phyloP scores from a whole-genome alignment of 345 rosid species.

The Populus deltoides region DNA sequence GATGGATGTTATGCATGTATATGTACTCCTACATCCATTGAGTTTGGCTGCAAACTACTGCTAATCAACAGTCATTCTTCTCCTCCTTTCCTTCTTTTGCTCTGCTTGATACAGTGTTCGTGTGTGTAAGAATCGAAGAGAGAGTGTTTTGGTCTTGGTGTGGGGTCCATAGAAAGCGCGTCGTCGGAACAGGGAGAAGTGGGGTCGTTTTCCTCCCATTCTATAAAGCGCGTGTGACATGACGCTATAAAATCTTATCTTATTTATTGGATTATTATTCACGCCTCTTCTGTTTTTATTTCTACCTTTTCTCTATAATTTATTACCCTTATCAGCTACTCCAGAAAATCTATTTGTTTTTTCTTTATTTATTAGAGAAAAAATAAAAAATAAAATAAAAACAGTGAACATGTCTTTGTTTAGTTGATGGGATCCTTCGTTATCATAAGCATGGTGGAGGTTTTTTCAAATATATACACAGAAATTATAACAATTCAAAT shows the following conservation, averaged over 20 bases:
- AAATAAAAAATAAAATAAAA: no score
- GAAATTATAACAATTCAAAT: no score
- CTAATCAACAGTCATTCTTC: not conserved
- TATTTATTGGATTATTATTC: not conserved
- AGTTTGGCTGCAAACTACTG: conserved; percentile 28
- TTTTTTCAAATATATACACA: no score
- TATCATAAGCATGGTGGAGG: no score
- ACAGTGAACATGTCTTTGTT: no score
- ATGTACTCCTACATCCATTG: conserved; percentile 1
- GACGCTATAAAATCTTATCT: not conserved
- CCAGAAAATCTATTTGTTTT: no score
- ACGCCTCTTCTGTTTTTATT: no score
- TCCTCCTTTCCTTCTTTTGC: not conserved
- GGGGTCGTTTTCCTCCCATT: not conserved
- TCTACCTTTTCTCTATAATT: no score
- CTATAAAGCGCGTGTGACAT: not conserved
- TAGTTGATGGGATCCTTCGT: no score
- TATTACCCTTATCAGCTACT: no score
- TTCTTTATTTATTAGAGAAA: no score
- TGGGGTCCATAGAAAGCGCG: conserved; percentile 32
- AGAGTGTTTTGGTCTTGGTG: not conserved
- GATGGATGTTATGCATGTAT: not conserved
- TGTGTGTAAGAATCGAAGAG: not conserved
- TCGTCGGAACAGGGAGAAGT: not conserved
- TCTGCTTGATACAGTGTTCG: not conserved